Conservation (phyloP, 805 yeast genomes). For the Candida ortonii region DNA sequence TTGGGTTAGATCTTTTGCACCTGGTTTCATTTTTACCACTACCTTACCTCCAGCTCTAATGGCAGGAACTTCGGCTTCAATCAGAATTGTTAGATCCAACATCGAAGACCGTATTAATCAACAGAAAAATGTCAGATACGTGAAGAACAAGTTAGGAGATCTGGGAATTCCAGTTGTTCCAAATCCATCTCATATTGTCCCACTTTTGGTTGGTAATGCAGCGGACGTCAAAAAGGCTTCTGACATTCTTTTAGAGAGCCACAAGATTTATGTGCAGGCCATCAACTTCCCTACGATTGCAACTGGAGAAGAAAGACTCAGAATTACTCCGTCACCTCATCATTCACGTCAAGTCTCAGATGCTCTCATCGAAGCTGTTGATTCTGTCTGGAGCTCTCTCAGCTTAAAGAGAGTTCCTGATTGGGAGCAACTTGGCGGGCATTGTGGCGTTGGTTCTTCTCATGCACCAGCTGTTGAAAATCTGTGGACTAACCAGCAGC, state of each 20-base stretch:
- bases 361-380: conserved; percentile 73
- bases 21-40: conserved; percentile 97
- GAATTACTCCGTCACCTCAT: conserved; percentile 99
- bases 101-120: conserved; percentile 76
- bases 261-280: conserved; percentile 93
- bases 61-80: conserved; percentile 92
- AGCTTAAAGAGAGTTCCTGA: conserved; percentile 70
- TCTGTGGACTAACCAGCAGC: conserved; percentile 85
- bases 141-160: conserved; percentile 64
- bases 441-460: conserved; percentile 77
- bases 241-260: conserved; percentile 78
- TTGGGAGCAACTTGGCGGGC: conserved; percentile 83
- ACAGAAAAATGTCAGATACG: conserved; percentile 82
- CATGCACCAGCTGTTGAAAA: conserved; percentile 48
- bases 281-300: conserved; percentile 98
- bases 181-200: conserved; percentile 96
- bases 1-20: conserved; percentile 94
- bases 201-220: conserved; percentile 92
- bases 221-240: conserved; percentile 88
- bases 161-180: conserved; percentile 94
- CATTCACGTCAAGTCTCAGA: conserved; percentile 77
- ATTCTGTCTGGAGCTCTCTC: conserved; percentile 73
- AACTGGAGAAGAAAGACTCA: conserved; percentile 89
- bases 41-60: conserved; percentile 95
- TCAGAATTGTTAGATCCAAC: conserved; percentile 77